Percentiles rank a stretch among this genome's conserved stretches.
Evolutionary conservation across 73 alveolate genomes (phyloP).

Genomic region (Diophrys appendiculata): DNA sequence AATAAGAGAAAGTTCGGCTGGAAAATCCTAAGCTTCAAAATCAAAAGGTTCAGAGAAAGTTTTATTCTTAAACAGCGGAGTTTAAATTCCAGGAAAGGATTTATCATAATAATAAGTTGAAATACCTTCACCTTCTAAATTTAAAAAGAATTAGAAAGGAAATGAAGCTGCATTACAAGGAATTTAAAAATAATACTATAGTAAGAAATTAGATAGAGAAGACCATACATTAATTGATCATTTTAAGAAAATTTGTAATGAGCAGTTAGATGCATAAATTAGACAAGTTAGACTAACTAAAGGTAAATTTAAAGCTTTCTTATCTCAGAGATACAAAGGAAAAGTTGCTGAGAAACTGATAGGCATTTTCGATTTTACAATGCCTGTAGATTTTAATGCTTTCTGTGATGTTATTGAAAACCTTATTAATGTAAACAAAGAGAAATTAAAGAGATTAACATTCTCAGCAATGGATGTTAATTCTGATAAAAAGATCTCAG

Average conservation of each 20-base stretch:
- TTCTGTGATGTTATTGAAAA: slow-evolving; percentile 16
- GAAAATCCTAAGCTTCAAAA: too few relatives aligned
- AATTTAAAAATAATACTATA: not conserved
- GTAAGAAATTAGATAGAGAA: not conserved
- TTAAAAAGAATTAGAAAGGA: too few relatives aligned
- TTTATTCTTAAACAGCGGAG: too few relatives aligned
- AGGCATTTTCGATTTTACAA: not conserved
- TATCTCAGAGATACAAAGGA: slow-evolving; percentile 9
- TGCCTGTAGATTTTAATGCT: slow-evolving; percentile 1
- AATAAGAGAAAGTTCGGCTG: too few relatives aligned
- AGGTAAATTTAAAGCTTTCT: slow-evolving; percentile 8
- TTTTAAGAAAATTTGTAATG: slow-evolving; percentile 4
- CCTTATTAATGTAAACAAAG: not conserved
- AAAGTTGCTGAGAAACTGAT: slow-evolving; percentile 2
- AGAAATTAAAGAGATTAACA: not conserved
- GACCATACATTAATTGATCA: not conserved
- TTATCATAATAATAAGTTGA: too few relatives aligned
- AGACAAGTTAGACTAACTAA: not conserved
- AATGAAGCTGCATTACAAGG: too few relatives aligned
- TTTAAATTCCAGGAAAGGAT: too few relatives aligned
- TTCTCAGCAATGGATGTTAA: slow-evolving; percentile 4
- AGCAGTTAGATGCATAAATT: not conserved
- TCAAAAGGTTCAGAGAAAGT: too few relatives aligned
- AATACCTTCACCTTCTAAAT: too few relatives aligned
- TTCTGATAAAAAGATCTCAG: slow-evolving; percentile 5